Percentiles rank a stretch among this genome's conserved stretches.
phyloP scores from a whole-genome alignment of 345 rosid genomes.

The Euphorbia lathyris region DNA sequence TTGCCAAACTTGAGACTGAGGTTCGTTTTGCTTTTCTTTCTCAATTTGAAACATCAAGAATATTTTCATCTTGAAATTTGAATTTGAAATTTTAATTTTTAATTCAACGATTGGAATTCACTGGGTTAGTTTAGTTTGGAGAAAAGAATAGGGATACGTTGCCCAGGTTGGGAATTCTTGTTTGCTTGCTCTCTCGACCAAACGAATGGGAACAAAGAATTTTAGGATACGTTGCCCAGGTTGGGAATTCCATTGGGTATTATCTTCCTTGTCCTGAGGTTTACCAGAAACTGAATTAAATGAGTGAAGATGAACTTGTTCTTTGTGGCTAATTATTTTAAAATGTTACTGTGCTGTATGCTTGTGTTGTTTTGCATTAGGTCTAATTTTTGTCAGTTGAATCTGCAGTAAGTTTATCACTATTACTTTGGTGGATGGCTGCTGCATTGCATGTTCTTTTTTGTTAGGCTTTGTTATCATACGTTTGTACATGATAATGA shows the following conservation, averaged over 20 bases:
- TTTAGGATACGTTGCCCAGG: too few relatives aligned
- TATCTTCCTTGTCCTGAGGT: not conserved
- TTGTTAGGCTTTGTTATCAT: not conserved
- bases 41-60: not conserved
- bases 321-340: not conserved
- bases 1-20: slow-evolving; percentile 92
- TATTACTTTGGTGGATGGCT: not conserved
- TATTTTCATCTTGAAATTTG: not conserved
- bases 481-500: not conserved
- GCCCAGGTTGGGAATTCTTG: too few relatives aligned
- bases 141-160: too few relatives aligned
- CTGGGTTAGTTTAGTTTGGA: too few relatives aligned
- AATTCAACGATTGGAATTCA: too few relatives aligned
- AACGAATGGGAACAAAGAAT: too few relatives aligned
- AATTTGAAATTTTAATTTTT: not conserved
- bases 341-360: not conserved
- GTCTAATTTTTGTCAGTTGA: not conserved
- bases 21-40: slow-evolving; percentile 26
- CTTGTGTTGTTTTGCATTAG: not conserved
- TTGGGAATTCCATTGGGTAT: not conserved
- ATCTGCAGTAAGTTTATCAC: not conserved
- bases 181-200: too few relatives aligned
- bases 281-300: not conserved
- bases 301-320: not conserved
- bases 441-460: too few relatives aligned